These are phyloP conservation scores for Stagonosporopsis rhizophila DNA, from an alignment of 2,329 filamentous ascomycete species.

Conservation along the genomic window DNA sequence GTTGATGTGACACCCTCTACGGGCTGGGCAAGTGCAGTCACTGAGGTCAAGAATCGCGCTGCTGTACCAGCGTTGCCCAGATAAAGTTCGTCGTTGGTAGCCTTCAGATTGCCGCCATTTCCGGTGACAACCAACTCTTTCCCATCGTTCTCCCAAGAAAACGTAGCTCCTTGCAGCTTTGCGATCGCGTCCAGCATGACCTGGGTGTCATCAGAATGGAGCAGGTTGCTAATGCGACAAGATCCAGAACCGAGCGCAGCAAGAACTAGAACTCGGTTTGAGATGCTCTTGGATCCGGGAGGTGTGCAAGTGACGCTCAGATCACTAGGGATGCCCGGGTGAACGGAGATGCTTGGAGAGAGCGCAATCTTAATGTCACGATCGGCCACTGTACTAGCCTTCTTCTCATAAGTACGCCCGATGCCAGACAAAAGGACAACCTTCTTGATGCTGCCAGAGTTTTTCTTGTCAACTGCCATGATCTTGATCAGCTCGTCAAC, in stretches of 20 bases:
- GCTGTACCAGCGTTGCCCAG: constrained; percentile 97
- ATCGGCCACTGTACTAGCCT: constrained; percentile 89
- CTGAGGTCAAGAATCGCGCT: constrained; percentile 91
- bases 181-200: constrained; percentile 95
- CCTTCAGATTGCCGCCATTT: constrained; percentile 83
- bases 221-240: constrained; percentile 87
- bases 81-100: constrained; percentile 80
- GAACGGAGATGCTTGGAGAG: constrained; percentile 77
- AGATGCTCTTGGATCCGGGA: constrained; percentile 96
- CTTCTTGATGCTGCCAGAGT: constrained; percentile 93
- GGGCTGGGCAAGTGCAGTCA: constrained; percentile 81
- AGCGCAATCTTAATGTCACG: constrained; percentile 81
- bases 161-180: constrained; percentile 83
- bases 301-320: constrained; percentile 80
- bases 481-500: constrained; percentile 86
- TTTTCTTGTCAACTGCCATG: constrained; percentile 99
- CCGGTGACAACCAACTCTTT: constrained; percentile 87
- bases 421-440: constrained; percentile 91
- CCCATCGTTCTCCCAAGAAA: constrained; percentile 94
- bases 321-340: constrained; percentile 71
- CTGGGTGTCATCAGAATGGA: constrained; percentile 96
- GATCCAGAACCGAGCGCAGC: constrained; percentile 87
- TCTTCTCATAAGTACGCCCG: constrained; percentile 84
- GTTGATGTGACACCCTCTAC: constrained; percentile 69
- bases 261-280: constrained; percentile 91